Conservation (phyloP, 345 rosid species). For the Rhodomyrtus tomentosa region DNA sequence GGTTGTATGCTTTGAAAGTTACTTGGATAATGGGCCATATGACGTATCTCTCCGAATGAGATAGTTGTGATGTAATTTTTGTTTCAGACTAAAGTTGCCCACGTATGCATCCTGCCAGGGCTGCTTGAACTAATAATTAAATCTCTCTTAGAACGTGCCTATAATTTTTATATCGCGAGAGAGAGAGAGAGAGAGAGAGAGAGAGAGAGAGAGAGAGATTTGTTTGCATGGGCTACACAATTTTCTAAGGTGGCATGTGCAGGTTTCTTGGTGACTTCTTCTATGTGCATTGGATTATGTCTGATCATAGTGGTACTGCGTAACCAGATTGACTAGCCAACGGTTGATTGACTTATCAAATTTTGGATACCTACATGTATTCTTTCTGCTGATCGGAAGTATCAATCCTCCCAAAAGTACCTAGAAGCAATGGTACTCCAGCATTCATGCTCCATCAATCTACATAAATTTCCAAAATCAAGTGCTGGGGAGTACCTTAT, state of each 20-base stretch:
- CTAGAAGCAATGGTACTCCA: neutral
- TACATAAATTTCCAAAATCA: neutral
- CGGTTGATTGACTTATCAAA: neutral
- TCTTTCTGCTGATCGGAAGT: neutral
- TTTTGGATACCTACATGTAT: neutral
- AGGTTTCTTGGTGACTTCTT: neutral
- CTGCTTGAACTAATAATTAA: neutral
- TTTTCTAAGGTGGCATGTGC: neutral
- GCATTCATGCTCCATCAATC: neutral
- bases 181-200: too few species aligned
- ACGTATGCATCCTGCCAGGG: neutral
- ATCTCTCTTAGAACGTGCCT: neutral
- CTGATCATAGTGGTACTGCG: neutral
- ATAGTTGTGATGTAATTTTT: neutral
- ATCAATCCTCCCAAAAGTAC: neutral
- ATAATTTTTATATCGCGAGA: neutral
- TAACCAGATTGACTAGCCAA: neutral
- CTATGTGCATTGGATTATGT: neutral
- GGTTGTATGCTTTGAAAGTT: neutral
- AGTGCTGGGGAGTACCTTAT: neutral
- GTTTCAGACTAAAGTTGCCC: neutral
- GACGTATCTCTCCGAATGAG: neutral
- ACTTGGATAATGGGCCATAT: neutral
- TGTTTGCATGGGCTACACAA: neutral
- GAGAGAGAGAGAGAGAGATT: neutral